phyloP scores from a whole-genome alignment of 1,284 basidiomycete species.

The Microbotryum silenes-acaulis region DNA sequence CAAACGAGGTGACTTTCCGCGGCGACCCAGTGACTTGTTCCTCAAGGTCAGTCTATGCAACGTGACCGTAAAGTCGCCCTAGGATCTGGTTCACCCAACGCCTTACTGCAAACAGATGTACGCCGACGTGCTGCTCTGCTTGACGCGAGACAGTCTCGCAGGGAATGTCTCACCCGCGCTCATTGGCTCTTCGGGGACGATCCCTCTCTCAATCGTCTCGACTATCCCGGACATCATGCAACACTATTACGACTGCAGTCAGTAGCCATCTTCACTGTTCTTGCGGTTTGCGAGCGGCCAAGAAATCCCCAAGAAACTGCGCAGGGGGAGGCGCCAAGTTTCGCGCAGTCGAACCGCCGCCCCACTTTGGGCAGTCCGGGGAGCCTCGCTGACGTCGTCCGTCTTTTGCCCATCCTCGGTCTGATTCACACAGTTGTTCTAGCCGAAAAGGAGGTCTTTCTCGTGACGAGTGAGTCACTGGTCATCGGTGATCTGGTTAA shows the following conservation, averaged over 20 bases:
- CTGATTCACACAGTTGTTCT: slow-evolving; percentile 43
- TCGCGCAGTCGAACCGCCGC: background rate
- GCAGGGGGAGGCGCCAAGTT: background rate
- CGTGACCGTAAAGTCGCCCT: background rate
- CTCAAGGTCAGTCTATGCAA: slow-evolving; percentile 40
- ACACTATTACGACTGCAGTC: slow-evolving; percentile 39
- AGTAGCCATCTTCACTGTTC: slow-evolving; percentile 1
- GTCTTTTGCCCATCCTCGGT: background rate
- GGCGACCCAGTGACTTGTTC: slow-evolving; percentile 46
- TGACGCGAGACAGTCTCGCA: slow-evolving; percentile 49
- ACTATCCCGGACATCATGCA: slow-evolving; percentile 57
- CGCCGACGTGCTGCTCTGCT: slow-evolving; percentile 48
- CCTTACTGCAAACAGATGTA: slow-evolving; percentile 46
- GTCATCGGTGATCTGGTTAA: no score
- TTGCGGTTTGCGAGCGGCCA: background rate
- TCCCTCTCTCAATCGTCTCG: slow-evolving; percentile 50
- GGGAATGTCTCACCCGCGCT: slow-evolving; percentile 51
- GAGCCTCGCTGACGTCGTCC: no score
- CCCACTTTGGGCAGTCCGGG: no score
- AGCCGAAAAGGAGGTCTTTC: slow-evolving; percentile 52
- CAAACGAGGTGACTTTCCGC: slow-evolving; percentile 44
- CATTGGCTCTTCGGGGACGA: slow-evolving; percentile 50
- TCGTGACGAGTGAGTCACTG: slow-evolving; percentile 52
- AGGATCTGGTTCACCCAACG: background rate
- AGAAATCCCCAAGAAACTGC: no score